These are phyloP conservation scores for Penicillium ochrochloron DNA, from an alignment of 495 filamentous ascomycete species.

Conservation along the genomic window DNA sequence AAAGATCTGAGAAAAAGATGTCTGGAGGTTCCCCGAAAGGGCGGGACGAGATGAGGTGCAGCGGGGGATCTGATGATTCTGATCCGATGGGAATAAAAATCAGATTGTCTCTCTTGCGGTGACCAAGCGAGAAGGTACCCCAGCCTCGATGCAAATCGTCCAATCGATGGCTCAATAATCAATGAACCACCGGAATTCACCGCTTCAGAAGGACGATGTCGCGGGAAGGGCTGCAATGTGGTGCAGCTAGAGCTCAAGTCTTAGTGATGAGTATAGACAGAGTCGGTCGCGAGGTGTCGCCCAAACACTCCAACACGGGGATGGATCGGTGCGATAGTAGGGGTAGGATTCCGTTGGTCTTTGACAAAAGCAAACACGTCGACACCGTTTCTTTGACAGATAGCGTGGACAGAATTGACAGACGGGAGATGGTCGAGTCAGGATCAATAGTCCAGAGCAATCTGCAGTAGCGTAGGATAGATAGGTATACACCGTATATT, in stretches of 20 bases:
- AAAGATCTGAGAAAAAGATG: not conserved
- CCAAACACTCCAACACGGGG: slow-evolving; percentile 13
- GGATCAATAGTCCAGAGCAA: not conserved
- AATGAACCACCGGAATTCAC: slow-evolving; percentile 15
- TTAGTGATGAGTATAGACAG: not conserved
- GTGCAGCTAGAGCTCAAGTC: not conserved
- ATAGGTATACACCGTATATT: too few species aligned
- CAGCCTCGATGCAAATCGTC: slow-evolving; percentile 19
- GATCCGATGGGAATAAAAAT: slow-evolving; percentile 9
- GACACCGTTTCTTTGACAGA: slow-evolving; percentile 22
- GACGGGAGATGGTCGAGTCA: not conserved
- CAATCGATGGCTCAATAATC: not conserved
- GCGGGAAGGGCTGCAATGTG: slow-evolving; percentile 9
- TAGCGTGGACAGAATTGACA: not conserved
- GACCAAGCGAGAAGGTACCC: not conserved
- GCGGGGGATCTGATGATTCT: slow-evolving; percentile 17
- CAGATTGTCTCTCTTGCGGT: slow-evolving; percentile 19
- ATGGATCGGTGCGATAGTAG: slow-evolving; percentile 2
- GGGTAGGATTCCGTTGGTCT: slow-evolving; percentile 16
- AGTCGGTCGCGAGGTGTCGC: not conserved
- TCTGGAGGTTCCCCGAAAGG: slow-evolving; percentile 14
- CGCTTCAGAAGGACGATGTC: slow-evolving; percentile 16
- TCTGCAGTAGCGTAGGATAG: not conserved
- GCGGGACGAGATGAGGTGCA: slow-evolving; percentile 18
- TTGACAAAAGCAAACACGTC: slow-evolving; percentile 20